Evolutionary conservation across 106 monocot species (phyloP), one percentile per base, ranked within the genome.

Genomic region (Agapanthus africanus): DNA sequence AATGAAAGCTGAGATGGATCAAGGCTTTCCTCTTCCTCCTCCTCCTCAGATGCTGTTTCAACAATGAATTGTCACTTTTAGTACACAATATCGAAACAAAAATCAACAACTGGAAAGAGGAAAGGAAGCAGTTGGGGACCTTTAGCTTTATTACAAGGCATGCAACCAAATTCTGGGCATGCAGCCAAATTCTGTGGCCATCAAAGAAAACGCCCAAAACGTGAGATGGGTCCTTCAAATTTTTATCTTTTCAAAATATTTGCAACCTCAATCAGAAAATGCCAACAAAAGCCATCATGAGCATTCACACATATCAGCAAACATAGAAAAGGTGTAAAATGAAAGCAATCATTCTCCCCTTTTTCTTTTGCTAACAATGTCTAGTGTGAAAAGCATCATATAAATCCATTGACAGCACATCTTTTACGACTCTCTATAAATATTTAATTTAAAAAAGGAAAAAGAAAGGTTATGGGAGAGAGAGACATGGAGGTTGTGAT

Each of bases 1-100:
- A 73, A 82, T 47, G 46, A 65, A 73, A 65, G 42, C 38, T 63
- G 16, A 60, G 67, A 28, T 68, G 71, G 70, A 66, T 76, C 76
- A 37, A 65, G 46, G 6, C 4, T 22, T 41, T 54, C 22, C 51
- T 54, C 46, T 40, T 64, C 70, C 34, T 40, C 71, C n/a, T 34
- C 44, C 34, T 54, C 41, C n/a, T n/a, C n/a, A n/a, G n/a, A 0
- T 40, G 28, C 22, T 77, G 28, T 65, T 42, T n/a, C 10, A 4
- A 25, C n/a, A n/a, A n/a, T n/a, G 44, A 38, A 52, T 37, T 44
- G 71, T 39, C 49, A 50, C 32, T 34, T 3, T 33, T 47, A 19
- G 16, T n/a, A n/a, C n/a, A n/a, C n/a, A n/a, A 1, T 47, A 33
- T 21, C 50, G 61, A 19, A 11, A 21, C 11, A 11, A 30, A 1